These are phyloP conservation scores for Primulina tabacum DNA, from an alignment of 257 asterid species.

Conservation along the genomic window DNA sequence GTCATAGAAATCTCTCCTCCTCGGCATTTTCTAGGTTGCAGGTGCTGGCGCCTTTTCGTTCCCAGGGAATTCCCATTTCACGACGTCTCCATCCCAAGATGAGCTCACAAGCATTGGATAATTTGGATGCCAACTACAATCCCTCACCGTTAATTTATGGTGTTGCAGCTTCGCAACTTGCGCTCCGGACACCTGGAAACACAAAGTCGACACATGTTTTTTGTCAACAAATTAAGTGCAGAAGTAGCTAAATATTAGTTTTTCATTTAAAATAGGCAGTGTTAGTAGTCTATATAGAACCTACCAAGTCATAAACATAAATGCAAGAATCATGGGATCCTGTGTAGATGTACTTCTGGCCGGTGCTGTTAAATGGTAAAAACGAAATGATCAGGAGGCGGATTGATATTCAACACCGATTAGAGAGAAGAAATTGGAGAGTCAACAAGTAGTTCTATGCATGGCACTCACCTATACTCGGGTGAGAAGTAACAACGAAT, in stretches of 20 bases:
- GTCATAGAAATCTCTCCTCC: background rate
- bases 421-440: background rate
- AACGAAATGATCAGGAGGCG: background rate
- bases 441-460: background rate
- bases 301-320: conserved; percentile 81
- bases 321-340: conserved; percentile 76
- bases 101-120: conserved; percentile 85
- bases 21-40: background rate
- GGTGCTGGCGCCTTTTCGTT: conserved; percentile 33
- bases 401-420: background rate
- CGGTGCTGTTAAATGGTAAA: conserved; percentile 57
- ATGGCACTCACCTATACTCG: conserved; percentile 53
- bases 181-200: conserved; percentile 33
- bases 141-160: conserved; percentile 68
- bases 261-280: background rate
- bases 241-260: background rate
- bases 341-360: conserved; percentile 88
- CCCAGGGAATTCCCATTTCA: conserved; percentile 73
- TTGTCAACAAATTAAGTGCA: background rate
- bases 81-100: conserved; percentile 61
- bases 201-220: background rate
- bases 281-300: conserved; percentile 21
- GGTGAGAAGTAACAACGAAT: conserved; percentile 95
- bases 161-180: conserved; percentile 63
- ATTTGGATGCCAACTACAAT: conserved; percentile 84